Base-by-base conservation (phyloP, 2,329 filamentous ascomycete genomes). In the Phaeosphaeriaceae sp. region DNA sequence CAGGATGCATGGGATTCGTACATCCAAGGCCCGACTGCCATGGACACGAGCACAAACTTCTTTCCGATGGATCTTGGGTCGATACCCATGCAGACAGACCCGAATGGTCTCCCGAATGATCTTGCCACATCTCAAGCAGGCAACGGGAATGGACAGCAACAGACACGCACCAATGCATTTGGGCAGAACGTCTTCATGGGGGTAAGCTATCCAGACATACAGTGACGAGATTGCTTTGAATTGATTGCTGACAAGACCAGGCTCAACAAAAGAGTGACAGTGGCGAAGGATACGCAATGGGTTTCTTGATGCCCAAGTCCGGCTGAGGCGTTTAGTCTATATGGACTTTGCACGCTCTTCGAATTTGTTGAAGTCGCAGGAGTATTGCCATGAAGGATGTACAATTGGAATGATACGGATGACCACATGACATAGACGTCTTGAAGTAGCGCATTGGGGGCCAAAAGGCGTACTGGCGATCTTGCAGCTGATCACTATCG, bases 1-100 rank as follows among this genome's bases (percentile, higher is more conserved):
- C 27, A 74, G 72, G 85, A 89, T 61, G 86, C 87, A 25, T 90
- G 88, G 88, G 88, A 91, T 70, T 86, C 83, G 7, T 90, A 89
- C 66, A 86, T 90, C 48, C 88, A 90, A 72, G 86, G 85, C 52
- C 81, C 85, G 6, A 46, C 47, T 5, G 81, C 67, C 40, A 72
- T 80, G 56, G 80, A 82, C 49, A 67, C 76, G 1, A 69, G 69
- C 11, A 75, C 74, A 56, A 74, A 74, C 20, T 79, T 81, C 69
- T 82, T 81, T 68, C 79, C 80, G 0, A 79, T 80, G 78, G 80
- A 80, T 64, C 21, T 75, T 20, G 65, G 68, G 41, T 65, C 62
- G 44, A 76, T 73, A 63, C 74, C 61, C 15, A 70, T 72, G 69
- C 75, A 76, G 58, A 69, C 68, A 0, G 74, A 76, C 24, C 41